Evolutionary conservation across 148 eudicot species (phyloP).

Genomic region (Rhododendron kiyosumense): DNA sequence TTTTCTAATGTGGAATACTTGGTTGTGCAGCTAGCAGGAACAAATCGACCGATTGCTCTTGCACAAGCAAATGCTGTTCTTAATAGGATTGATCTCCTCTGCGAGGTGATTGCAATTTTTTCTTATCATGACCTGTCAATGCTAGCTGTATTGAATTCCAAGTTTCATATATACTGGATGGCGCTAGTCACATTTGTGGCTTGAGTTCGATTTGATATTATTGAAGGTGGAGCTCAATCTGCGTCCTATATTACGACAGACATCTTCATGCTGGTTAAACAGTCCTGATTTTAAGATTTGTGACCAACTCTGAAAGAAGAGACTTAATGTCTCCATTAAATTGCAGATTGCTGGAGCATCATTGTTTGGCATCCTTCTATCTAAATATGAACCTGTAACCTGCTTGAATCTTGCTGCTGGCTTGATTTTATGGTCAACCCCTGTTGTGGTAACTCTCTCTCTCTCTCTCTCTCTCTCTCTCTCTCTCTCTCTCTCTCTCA

Average conservation of each 20-base stretch:
- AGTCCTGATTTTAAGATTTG: background rate
- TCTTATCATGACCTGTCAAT: background rate
- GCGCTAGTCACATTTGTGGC: background rate
- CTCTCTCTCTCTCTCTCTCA: background rate
- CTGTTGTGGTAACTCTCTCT: conserved; percentile 49
- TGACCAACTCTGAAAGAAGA: background rate
- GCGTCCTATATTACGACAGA: background rate
- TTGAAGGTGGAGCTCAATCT: background rate
- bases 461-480: background rate
- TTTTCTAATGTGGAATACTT: conserved; percentile 16
- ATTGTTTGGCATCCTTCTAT: conserved; percentile 70
- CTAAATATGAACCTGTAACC: conserved; percentile 77
- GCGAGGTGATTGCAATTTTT: conserved; percentile 52
- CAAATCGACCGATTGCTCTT: conserved; percentile 88
- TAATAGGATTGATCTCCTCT: conserved; percentile 82
- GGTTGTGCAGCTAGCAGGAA: conserved; percentile 71
- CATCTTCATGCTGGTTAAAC: background rate
- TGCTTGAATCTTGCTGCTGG: conserved; percentile 84
- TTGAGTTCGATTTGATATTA: background rate
- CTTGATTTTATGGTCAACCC: conserved; percentile 72
- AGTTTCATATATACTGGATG: background rate
- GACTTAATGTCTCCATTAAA: background rate
- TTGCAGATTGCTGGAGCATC: conserved; percentile 92
- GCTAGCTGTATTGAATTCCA: background rate
- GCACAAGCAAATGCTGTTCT: conserved; percentile 90